A percentile compares a stretch with the other conserved stretches of the same genome.
These are phyloP conservation scores for Boehmeria nivea DNA, from an alignment of 306 rosid species.

Conservation along the genomic window DNA sequence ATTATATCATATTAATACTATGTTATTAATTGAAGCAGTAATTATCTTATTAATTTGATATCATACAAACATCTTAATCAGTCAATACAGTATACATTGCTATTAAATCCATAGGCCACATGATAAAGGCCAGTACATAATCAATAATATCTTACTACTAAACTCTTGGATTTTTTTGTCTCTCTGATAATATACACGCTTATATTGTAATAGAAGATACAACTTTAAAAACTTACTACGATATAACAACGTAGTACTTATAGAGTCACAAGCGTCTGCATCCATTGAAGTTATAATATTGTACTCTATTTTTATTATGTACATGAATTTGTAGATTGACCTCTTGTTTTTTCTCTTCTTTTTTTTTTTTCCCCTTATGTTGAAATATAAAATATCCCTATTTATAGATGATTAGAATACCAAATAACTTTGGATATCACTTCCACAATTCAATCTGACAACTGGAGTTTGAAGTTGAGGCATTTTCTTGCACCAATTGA, in stretches of 20 bases:
- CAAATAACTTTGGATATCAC: slow-evolving; percentile 20
- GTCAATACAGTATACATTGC: slow-evolving; percentile 43
- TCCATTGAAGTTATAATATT: slow-evolving; percentile 34
- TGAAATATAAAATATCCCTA: slow-evolving; percentile 19
- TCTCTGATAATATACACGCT: slow-evolving; percentile 2
- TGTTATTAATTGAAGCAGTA: too few relatives aligned
- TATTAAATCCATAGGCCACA: slow-evolving; percentile 24
- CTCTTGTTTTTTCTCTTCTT: not conserved
- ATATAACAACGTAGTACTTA: slow-evolving; percentile 21
- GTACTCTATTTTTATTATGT: slow-evolving; percentile 44
- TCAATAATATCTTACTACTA: slow-evolving; percentile 1
- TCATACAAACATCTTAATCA: slow-evolving; percentile 20
- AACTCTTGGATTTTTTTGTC: slow-evolving; percentile 9
- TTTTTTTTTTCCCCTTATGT: slow-evolving; percentile 9
- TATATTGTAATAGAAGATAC: not conserved
- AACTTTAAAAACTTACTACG: not conserved
- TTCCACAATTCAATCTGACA: slow-evolving; percentile 60
- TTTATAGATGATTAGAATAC: slow-evolving; percentile 23
- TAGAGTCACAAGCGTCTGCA: slow-evolving; percentile 24
- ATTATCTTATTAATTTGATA: slow-evolving; percentile 22
- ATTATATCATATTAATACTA: too few relatives aligned
- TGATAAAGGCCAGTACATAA: slow-evolving; percentile 15
- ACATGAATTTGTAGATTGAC: slow-evolving; percentile 37
- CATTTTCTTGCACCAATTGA: slow-evolving; percentile 43
- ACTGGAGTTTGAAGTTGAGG: slow-evolving; percentile 44